Evolutionary conservation across 768 basidiomycete genomes (phyloP).

Genomic region (Candolleomyces eurysporus): DNA sequence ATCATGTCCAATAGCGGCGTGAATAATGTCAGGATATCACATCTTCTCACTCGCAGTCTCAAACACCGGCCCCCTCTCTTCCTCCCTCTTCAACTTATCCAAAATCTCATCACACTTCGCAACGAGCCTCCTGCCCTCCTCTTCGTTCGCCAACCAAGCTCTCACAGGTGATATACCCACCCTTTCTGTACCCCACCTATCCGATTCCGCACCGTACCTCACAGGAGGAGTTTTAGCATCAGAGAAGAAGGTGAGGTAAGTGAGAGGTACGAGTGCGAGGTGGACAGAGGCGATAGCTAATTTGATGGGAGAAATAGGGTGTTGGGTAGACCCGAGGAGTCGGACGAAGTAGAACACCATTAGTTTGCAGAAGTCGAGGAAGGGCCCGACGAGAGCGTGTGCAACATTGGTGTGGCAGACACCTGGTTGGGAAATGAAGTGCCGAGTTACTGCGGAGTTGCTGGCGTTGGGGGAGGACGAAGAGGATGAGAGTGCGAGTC

Average conservation of each 20-base stretch:
- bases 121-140: constrained; percentile 46
- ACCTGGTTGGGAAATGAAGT: constrained; percentile 69
- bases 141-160: constrained; percentile 49
- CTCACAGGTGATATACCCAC: constrained; percentile 50
- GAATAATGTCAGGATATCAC: neutral
- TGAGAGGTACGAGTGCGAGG: constrained; percentile 57
- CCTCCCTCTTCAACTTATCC: constrained; percentile 27
- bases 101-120: constrained; percentile 57
- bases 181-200: constrained; percentile 52
- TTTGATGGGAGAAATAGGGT: constrained; percentile 59
- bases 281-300: constrained; percentile 69
- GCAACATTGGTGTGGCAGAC: constrained; percentile 66
- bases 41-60: constrained; percentile 17
- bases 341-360: constrained; percentile 69
- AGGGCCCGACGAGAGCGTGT: constrained; percentile 39
- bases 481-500: constrained; percentile 27
- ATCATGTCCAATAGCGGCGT: too few relatives aligned
- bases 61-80: constrained; percentile 14
- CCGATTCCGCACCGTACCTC: constrained; percentile 54
- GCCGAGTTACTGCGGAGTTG: constrained; percentile 35
- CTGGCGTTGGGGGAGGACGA: constrained; percentile 13
- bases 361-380: constrained; percentile 49
- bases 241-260: constrained; percentile 41
- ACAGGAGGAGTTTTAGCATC: constrained; percentile 29
- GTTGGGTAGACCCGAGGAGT: constrained; percentile 62